phyloP scores from a whole-genome alignment of 495 filamentous ascomycete species.

The Tuber magnatum region DNA sequence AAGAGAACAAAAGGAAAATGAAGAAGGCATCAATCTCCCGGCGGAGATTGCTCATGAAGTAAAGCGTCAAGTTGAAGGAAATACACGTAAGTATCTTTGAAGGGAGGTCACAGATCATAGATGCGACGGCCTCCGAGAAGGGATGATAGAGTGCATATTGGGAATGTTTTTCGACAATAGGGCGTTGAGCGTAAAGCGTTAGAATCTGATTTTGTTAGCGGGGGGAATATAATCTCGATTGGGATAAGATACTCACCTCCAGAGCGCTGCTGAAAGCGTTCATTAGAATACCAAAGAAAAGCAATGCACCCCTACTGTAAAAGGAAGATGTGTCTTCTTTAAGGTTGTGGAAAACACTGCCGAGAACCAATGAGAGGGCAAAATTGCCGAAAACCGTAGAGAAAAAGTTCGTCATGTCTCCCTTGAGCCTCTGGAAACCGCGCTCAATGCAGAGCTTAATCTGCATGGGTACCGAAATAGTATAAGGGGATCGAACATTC shows the following conservation, averaged over 20 bases:
- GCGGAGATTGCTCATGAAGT: slow-evolving; percentile 79
- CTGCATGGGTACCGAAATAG: slow-evolving; percentile 64
- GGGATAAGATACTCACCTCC: slow-evolving; percentile 49
- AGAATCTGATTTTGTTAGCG: slow-evolving; percentile 50
- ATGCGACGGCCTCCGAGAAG: slow-evolving; percentile 75
- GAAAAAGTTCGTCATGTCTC: slow-evolving; percentile 65
- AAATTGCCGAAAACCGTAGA: slow-evolving; percentile 65
- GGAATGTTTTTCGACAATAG: slow-evolving; percentile 86
- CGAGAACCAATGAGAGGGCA: slow-evolving; percentile 68
- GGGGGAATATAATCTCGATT: slow-evolving; percentile 12
- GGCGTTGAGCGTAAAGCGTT: slow-evolving; percentile 75
- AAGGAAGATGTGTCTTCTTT: slow-evolving; percentile 57
- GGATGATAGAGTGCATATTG: slow-evolving; percentile 91
- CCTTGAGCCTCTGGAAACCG: slow-evolving; percentile 61
- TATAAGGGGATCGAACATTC: slow-evolving; percentile 65
- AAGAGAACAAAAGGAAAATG: slow-evolving; percentile 65
- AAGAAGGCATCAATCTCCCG: slow-evolving; percentile 76
- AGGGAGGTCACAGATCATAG: slow-evolving; percentile 74
- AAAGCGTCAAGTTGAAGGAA: slow-evolving; percentile 63
- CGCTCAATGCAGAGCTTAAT: slow-evolving; percentile 65
- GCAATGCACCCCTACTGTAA: slow-evolving; percentile 68
- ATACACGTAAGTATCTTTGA: slow-evolving; percentile 48
- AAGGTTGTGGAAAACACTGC: slow-evolving; percentile 75
- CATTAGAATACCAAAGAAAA: slow-evolving; percentile 83
- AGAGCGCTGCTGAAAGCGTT: slow-evolving; percentile 74